Evolutionary conservation across 257 asterid genomes (phyloP), one percentile per base, ranked within the genome.

Genomic region (Euphrasia confusa): DNA sequence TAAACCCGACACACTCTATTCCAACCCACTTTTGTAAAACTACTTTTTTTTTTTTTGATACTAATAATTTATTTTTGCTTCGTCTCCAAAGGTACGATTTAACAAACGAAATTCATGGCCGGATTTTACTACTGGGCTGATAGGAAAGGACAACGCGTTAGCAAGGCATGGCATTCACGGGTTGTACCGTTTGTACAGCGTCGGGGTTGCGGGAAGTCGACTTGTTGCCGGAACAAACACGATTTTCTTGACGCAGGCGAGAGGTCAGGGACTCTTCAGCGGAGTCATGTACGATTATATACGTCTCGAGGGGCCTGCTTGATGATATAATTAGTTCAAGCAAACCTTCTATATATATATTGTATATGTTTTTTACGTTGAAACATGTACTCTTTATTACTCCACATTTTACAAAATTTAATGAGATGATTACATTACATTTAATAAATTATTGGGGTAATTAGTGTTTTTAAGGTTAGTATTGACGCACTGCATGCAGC

Each of bases 81-180:
- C 56, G 28, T n/a, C 14, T n/a, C 59, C 10, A 30, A 21, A 79
- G 84, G 80, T 76, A 45, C 71, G 63, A 5, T 2, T 79, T 24
- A 79, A 79, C 39, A 7, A 71, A 15, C 68, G 54, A n/a, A 49
- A 13, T 3, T 15, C 68, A 5, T 3, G 4, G 1, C 72, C 80
- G 2, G 17, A 26, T 9, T 76, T 79, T 59, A 58, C 65, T 1
- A 68, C 72, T 1, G 61, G 59, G 17, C 0, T 40, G 52, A 59
- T 74, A 0, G 76, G 80, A 0, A 54, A 10, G 7, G 82, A 76
- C 61, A 79, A 79, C 56, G 84, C 82, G 39, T 3, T 79, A n/a
- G 84, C 81, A 53, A 73, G 84, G 18, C 81, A 79, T 59, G 74
- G 82, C 9, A 62, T 66, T 48, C 80, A 76, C 45, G 84, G 82